Base-by-base conservation (phyloP, 345 rosid genomes). In the Chamaenerion angustifolium region DNA sequence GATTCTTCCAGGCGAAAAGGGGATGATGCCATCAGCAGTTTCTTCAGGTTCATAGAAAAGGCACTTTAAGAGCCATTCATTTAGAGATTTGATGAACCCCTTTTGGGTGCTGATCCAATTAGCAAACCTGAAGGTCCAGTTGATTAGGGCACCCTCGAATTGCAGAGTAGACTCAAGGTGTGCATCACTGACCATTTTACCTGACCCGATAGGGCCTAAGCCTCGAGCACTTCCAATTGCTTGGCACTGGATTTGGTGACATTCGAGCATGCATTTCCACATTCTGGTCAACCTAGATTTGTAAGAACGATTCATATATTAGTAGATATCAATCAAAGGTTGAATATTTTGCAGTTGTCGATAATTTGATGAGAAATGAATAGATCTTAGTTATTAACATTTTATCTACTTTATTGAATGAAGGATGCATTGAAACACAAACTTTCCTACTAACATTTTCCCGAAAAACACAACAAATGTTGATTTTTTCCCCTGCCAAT, bases 241-340 rank as follows among this genome's bases (percentile, higher is more conserved):
- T 52, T 61, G 79, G 57, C 79, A 81, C 68, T 88, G 99, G 68
- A 16, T 70, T 14, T 57, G 88, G 65, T 93, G 97, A 58, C 99
- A 93, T 41, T 82, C 92, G 13, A 82, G 89, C 95, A 93, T 85
- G 6, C 67, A 47, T 69, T 64, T 93, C 99, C 99, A 93, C 99
- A 93, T 93, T 76, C 81, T 77, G 18, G 71, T 76, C 55, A 93
- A 71, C 76, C 99, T 93, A 72, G 48, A n/a, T n/a, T n/a, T n/a
- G n/a, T n/a, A 21, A 21, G 41, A 60, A 58, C 31, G 2, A 49
- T 31, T 42, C 41, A 54, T 56, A 35, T 16, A 54, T 17, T 48
- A 63, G 49, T n/a, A 16, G 37, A 31, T 47, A 37, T 25, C 12
- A 60, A 44, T 40, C 37, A 56, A 45, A 54, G 27, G 17, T 35